A percentile compares a stretch with the other conserved stretches of the same genome.
phyloP scores from a whole-genome alignment of 2,329 filamentous ascomycete species.

The Talaromyces islandicus region DNA sequence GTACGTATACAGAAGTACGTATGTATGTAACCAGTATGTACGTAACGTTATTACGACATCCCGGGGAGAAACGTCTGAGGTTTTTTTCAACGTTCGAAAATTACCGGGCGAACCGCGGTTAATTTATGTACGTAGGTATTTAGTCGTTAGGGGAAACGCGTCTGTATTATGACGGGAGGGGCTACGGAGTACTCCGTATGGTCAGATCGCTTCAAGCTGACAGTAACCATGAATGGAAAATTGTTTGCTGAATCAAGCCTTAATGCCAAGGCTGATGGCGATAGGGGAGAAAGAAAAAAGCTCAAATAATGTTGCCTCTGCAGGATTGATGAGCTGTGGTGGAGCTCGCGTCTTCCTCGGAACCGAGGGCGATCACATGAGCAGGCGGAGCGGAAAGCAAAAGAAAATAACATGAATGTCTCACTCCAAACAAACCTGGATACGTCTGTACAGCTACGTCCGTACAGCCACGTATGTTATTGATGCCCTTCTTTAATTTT shows the following conservation, averaged over 20 bases:
- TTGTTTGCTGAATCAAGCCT: neutral
- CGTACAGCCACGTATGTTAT: too few relatives aligned
- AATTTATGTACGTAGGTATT: neutral
- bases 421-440: too few relatives aligned
- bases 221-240: neutral
- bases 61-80: neutral
- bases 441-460: too few relatives aligned
- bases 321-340: neutral
- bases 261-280: neutral
- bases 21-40: neutral
- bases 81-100: neutral
- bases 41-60: too few relatives aligned
- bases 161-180: neutral
- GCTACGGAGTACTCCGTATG: neutral
- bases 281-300: neutral
- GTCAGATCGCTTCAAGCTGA: neutral
- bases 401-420: neutral
- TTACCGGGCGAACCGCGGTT: neutral
- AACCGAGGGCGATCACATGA: neutral
- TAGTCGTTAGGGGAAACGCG: neutral
- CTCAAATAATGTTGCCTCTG: neutral
- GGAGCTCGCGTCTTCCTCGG: neutral
- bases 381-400: neutral
- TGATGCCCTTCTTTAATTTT: neutral
- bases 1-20: neutral